A percentile compares a stretch with the other conserved stretches of the same genome.
Evolutionary conservation across 306 rosid genomes (phyloP).

Genomic region (Mimosa pudica): DNA sequence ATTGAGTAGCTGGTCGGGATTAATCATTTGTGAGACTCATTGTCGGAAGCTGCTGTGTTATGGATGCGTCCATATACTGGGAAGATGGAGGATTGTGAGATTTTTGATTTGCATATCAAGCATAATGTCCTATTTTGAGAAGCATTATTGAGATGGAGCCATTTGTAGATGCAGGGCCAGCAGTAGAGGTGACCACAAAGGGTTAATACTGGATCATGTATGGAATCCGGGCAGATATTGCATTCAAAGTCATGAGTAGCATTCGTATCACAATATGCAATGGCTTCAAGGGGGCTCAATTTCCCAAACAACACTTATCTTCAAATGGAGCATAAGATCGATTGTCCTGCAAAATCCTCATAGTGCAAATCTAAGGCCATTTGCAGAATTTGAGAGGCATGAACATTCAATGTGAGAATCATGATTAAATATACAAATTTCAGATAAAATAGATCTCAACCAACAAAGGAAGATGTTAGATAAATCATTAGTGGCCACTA

Average conservation of each 20-base stretch:
- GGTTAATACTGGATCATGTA: slow-evolving; percentile 93
- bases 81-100: slow-evolving; percentile 62
- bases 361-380: slow-evolving; percentile 58
- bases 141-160: slow-evolving; percentile 58
- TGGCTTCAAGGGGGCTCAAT: slow-evolving; percentile 44
- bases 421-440: neutral
- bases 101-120: slow-evolving; percentile 87
- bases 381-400: slow-evolving; percentile 37
- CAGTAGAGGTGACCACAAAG: slow-evolving; percentile 96
- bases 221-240: slow-evolving; percentile 81
- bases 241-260: slow-evolving; percentile 69
- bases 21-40: slow-evolving; percentile 39
- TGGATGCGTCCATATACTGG: slow-evolving; percentile 76
- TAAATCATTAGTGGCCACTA: neutral
- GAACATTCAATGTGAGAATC: slow-evolving; percentile 10
- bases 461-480: neutral
- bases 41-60: slow-evolving; percentile 44
- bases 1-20: slow-evolving; percentile 40
- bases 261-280: slow-evolving; percentile 42
- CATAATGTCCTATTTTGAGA: slow-evolving; percentile 49
- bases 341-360: slow-evolving; percentile 41
- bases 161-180: slow-evolving; percentile 96
- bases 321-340: too few relatives aligned
- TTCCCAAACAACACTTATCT: slow-evolving; percentile 45
- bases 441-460: neutral